Evolutionary conservation across 208 protist species (phyloP), one percentile per base, ranked within the genome.

Genomic region (Sergeia podlipaevii): DNA sequence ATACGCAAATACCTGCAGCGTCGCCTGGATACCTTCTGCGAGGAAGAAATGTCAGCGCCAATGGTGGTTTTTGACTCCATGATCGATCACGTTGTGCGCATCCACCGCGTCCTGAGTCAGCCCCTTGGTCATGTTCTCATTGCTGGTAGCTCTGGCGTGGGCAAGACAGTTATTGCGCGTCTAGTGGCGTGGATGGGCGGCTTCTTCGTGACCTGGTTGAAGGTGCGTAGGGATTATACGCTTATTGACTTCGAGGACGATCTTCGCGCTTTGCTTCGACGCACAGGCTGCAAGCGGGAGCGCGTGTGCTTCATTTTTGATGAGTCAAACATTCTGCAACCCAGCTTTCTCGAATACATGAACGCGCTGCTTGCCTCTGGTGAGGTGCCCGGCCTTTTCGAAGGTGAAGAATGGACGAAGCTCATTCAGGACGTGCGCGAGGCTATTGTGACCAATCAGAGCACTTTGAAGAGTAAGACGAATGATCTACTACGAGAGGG

Each of bases 281-380:
- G 97, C 33, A 78, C 96, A 17, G 98, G 98, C 43, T 97, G 91
- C 70, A 82, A 97, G 60, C 86, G 96, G 23, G 97, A 99, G 78
- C 96, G 94, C 50, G 98, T 99, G 45, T 98, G 96, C 67, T 99
- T 99, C 79, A 92, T 99, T 34, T 99, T 99, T 71, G 98, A 99
- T 75, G 98, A 99, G 70, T 97, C 87, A 17, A 99, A 99, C 72
- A 95, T 99, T 4, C 78, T 99, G 54, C 90, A 99, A 62, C 83
- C 97, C 18, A 91, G 85, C 48, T 99, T 99, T 77, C 84, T 99
- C 13, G 98, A 99, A 74, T 97, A 98, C 73, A 99, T 99, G 91
- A 99, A 99, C 70, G 98, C 98, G 13, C 77, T 99, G 3, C 82
- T 99, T 20, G 97, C 99, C n/a, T 96, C 87, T 24, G 98, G 98